Evolutionary conservation across 2,329 filamentous ascomycete genomes (phyloP), one percentile per base, ranked within the genome.

Genomic region (Aspergillus phoenicis): DNA sequence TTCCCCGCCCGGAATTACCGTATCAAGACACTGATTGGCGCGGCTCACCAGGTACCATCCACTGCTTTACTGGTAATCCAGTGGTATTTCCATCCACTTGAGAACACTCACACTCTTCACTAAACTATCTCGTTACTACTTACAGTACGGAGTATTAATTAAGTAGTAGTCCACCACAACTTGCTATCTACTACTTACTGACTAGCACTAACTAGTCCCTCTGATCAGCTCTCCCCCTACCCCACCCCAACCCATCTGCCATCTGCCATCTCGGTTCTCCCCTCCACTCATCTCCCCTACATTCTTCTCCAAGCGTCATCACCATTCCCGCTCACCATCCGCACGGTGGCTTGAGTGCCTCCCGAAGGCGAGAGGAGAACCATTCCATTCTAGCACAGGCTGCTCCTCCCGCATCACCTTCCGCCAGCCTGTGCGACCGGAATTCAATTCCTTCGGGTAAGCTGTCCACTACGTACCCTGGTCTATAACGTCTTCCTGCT

Each of bases 381-480:
- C 11, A 36, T 36, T 36, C 33, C 17, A 24, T 45, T 24, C 47
- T 11, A 51, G 47, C 47, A 33, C n/a, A 51, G 47, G 33, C 47
- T 45, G 41, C 4, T 45, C 3, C 47, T 11, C 30, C 47, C 26
- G 26, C 24, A 51, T 51, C 47, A 26, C 47, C 22, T 51, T 17
- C 45, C 28, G 26, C 17, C 47, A 51, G 15, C 26, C 15, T 51
- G 47, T 51, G 26, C n/a, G 15, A 51, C 47, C 47, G 47, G 47
- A 51, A 51, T 51, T 51, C 26, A 51, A 17, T 51, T 51, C 47
- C 47, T 51, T 28, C 47, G 47, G 47, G 26, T 51, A 51, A 51
- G 24, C 47, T 28, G 47, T 30, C 8, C 26, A 30, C 8, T n/a
- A 20, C 20, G 20, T 20, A 30, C 15, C 47, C 24, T 26, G 45